Evolutionary conservation across 768 basidiomycete genomes (phyloP).

Genomic region (Tremella yokohamensis): DNA sequence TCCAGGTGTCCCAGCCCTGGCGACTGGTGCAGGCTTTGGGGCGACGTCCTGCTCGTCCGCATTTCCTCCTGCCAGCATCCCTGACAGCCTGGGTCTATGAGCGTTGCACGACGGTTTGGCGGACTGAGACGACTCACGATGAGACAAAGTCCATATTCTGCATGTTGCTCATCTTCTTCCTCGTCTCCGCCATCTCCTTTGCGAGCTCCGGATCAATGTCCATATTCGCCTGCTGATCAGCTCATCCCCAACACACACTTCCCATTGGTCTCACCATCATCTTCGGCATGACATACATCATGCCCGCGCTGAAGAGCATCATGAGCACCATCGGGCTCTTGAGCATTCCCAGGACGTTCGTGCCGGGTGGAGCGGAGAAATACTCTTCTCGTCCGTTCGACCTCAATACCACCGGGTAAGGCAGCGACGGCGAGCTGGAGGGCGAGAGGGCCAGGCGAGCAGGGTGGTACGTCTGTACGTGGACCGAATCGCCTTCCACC

Average conservation of each 20-base stretch:
- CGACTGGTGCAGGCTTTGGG: not conserved
- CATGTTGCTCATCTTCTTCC: constrained; percentile 34
- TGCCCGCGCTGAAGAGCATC: constrained; percentile 46
- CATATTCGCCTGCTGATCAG: constrained; percentile 26
- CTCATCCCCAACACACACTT: not conserved
- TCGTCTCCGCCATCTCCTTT: constrained; percentile 41
- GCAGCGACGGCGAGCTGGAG: constrained; percentile 25
- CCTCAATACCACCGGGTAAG: constrained; percentile 34
- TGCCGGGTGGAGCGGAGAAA: constrained; percentile 25
- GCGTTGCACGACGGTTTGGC: no score
- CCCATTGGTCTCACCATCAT: constrained; percentile 35
- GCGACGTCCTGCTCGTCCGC: constrained; percentile 7
- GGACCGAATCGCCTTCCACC: constrained; percentile 16
- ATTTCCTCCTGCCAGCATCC: constrained; percentile 26
- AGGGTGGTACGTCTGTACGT: constrained; percentile 34
- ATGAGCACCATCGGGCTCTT: constrained; percentile 49
- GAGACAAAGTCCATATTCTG: constrained; percentile 43
- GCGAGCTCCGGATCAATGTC: constrained; percentile 48
- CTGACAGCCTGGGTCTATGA: constrained; percentile 17
- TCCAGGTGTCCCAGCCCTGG: no score
- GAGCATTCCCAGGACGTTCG: constrained; percentile 44
- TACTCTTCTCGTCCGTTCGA: constrained; percentile 31
- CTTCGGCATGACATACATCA: constrained; percentile 47
- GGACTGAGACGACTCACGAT: constrained; percentile 31
- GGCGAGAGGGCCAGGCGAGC: constrained; percentile 21